Base-by-base conservation (phyloP, 768 basidiomycete species). In the Psilocybe cyanescens region DNA sequence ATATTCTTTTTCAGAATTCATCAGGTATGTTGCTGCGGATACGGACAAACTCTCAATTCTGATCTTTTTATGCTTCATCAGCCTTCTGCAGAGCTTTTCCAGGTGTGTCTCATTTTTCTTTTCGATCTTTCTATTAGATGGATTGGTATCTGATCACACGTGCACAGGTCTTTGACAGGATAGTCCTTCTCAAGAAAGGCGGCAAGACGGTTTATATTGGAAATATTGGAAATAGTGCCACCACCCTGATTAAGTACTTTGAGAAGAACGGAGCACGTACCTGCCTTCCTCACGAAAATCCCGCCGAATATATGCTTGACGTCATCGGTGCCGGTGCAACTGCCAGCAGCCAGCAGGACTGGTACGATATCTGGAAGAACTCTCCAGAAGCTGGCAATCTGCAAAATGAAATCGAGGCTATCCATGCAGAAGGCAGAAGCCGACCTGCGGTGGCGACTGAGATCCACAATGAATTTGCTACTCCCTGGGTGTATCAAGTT, bases 81-180 rank as follows among this genome's bases (percentile, higher is more conserved):
- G 78, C 94, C 94, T 50, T 94, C 92, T 19, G 90, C 91, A 1
- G 87, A 94, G 67, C 77, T 95, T 17, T 96, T 95, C 81, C 86
- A 92, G 69, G 78, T 77, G 17, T n/a, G 62, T 61, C 17, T 16
- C 28, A 14, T 47, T 29, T 7, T 29, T 7, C 31, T 1, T 39
- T 30, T 3, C 12, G 3, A 28, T 60, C 8, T 51, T 51, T 56
- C 6, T 8, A 8, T 24, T 24, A 24, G 24, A 24, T 24, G 24
- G 24, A 54, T n/a, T 7, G 8, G 17, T 48, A 9, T 47, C 54
- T 61, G 19, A 54, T 24, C 33, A 28, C 8, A 55, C 49, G 39
- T 33, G 16, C 41, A 28, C 51, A 69, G 67, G 84, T 83, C 49
- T 94, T 95, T 68, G 92, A 94, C 69, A 76, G 90, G 16, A 77